Percentiles rank a stretch among this genome's conserved stretches.
phyloP scores from a whole-genome alignment of 352 stramenopile species.

The Achlya hypogyna region DNA sequence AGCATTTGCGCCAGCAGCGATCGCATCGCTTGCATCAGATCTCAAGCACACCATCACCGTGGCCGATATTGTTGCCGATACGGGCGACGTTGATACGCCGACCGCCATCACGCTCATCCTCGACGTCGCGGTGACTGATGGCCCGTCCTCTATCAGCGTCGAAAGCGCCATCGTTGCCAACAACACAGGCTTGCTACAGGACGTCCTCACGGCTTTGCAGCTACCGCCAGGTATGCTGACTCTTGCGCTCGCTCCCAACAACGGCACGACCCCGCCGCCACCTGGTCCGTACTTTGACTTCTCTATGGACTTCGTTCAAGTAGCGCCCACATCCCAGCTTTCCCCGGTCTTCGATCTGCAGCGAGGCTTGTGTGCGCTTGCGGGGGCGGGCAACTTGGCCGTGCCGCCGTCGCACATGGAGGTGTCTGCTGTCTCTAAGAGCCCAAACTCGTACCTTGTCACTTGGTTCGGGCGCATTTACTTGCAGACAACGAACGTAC shows the following conservation, averaged over 20 bases:
- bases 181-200: not conserved
- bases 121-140: no score
- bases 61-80: not conserved
- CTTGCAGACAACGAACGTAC: not conserved
- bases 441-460: not conserved
- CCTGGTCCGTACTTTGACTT: not conserved
- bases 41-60: not conserved
- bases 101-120: not conserved
- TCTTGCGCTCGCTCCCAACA: not conserved
- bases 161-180: not conserved
- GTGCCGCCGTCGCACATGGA: not conserved
- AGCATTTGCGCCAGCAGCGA: not conserved
- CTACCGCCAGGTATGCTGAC: not conserved
- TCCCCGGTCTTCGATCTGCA: not conserved
- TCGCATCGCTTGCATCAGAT: not conserved
- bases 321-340: not conserved
- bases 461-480: not conserved
- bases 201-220: not conserved
- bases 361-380: not conserved
- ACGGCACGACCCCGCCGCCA: not conserved
- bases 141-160: not conserved
- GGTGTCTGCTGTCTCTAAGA: not conserved
- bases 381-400: not conserved
- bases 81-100: not conserved
- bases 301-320: not conserved